These are phyloP conservation scores for Heterobasidion irregulare DNA, from an alignment of 1,284 basidiomycete genomes.

Conservation along the genomic window DNA sequence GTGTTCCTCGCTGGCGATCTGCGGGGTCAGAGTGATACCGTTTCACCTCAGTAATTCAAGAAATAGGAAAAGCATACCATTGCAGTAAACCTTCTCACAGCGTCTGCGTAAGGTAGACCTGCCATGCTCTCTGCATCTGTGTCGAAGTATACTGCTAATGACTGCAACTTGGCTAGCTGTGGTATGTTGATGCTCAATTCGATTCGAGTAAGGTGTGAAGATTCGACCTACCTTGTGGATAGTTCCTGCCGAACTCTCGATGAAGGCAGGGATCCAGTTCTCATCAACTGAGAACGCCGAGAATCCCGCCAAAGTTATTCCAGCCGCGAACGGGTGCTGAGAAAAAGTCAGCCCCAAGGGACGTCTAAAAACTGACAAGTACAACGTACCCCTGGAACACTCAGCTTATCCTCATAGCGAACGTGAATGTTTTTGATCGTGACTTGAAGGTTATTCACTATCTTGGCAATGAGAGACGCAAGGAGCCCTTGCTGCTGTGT, in stretches of 20 bases:
- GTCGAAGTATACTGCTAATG: constrained; percentile 92
- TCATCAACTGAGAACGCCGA: constrained; percentile 91
- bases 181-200: constrained; percentile 6
- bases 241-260: constrained; percentile 82
- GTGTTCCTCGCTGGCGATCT: constrained; percentile 61
- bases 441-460: constrained; percentile 96
- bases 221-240: constrained; percentile 74
- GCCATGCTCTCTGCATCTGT: constrained; percentile 85
- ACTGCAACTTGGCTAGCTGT: constrained; percentile 81
- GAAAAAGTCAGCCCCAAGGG: constrained; percentile 1
- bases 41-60: not conserved
- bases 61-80: constrained; percentile 41
- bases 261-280: constrained; percentile 91
- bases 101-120: constrained; percentile 58
- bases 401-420: constrained; percentile 93
- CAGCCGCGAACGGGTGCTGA: constrained; percentile 92
- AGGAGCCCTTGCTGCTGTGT: constrained; percentile 78
- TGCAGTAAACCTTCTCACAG: constrained; percentile 71
- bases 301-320: constrained; percentile 89
- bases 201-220: not conserved
- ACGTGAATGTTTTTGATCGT: constrained; percentile 94
- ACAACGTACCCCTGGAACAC: constrained; percentile 76
- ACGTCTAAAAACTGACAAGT: not conserved
- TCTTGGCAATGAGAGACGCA: constrained; percentile 82
- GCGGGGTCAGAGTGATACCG: not conserved